Evolutionary conservation across 2,329 filamentous ascomycete species (phyloP), one percentile per base, ranked within the genome.

Genomic region (Blumeria hordei): DNA sequence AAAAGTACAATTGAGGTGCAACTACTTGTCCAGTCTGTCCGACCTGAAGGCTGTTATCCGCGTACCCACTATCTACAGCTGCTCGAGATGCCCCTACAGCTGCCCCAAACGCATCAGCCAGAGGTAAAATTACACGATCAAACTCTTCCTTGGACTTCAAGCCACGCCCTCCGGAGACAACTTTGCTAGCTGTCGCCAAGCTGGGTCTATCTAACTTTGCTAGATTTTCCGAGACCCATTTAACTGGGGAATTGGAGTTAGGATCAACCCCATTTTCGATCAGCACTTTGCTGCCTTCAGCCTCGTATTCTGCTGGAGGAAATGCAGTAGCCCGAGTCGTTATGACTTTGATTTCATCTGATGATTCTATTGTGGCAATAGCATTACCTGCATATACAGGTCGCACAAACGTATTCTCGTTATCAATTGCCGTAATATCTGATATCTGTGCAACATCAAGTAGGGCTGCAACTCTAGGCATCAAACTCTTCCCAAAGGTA

Each of bases 1-100:
- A 93, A 62, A 98, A 76, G 67, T 98, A 98, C 58, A 98, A 73
- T 69, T 98, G 83, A 57, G 92, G 92, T 50, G 92, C 92, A 55
- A 98, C 90, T 59, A 96, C 94, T 77, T 98, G 98, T 64, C 92
- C 92, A 12, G 92, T 98, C 74, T 98, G 92, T 49, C 92, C 92
- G 60, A 98, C 90, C 71, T 98, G 92, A 62, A 98, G 72, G 68
- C 87, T 94, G 76, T 98, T 98, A 72, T 98, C 92, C 34, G 92
- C 92, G 65, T 95, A 98, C 5, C 92, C 92, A 63, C 85, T 93
- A 70, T 98, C 92, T 43, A 98, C 92, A 9, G 92, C 92, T 16
- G 92, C 92, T 63, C 92, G 81, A 54, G 87, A 94, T 33, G 92
- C 92, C 63, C 92, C 92, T 58, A 98, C 88, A 4, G 92, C 92